Evolutionary conservation across 257 asterid genomes (phyloP).

Genomic region (Solanum medicagineum): DNA sequence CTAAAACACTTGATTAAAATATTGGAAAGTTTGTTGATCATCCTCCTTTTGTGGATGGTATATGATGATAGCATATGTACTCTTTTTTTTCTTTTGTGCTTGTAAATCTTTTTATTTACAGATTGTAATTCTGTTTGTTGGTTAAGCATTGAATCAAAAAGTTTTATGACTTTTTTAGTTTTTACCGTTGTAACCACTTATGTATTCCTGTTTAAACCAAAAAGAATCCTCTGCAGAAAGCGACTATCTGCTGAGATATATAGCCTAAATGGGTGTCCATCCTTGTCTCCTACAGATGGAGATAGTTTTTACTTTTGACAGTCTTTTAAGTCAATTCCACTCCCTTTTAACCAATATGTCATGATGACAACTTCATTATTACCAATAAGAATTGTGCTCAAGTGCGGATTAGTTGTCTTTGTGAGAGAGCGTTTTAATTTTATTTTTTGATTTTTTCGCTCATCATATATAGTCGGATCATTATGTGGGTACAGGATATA

Average conservation of each 20-base stretch:
- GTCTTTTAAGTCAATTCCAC: conserved; percentile 24
- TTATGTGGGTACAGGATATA: too few relatives aligned
- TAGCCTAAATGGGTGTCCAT: conserved; percentile 23
- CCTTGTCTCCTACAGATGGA: conserved; percentile 27
- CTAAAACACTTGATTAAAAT: conserved; percentile 17
- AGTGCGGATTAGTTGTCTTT: background rate
- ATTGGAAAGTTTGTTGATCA: conserved; percentile 3
- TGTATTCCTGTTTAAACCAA: background rate
- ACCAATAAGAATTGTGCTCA: background rate
- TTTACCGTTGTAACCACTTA: background rate
- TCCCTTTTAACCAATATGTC: background rate
- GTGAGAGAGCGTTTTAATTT: background rate
- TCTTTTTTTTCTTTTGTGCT: background rate
- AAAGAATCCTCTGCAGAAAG: conserved; percentile 19
- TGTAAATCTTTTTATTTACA: conserved; percentile 1
- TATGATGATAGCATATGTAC: background rate
- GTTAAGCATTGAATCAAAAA: background rate
- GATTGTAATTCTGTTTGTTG: conserved; percentile 16
- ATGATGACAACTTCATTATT: conserved; percentile 2
- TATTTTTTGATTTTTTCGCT: too few relatives aligned
- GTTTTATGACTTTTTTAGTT: conserved; percentile 4
- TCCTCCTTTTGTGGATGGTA: conserved; percentile 1
- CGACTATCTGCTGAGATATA: conserved; percentile 23
- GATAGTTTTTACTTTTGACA: conserved; percentile 36
- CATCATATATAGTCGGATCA: too few relatives aligned